Evolutionary conservation across 2,329 filamentous ascomycete genomes (phyloP), one percentile per base, ranked within the genome.

Genomic region (Arthrobotrys megalospora): DNA sequence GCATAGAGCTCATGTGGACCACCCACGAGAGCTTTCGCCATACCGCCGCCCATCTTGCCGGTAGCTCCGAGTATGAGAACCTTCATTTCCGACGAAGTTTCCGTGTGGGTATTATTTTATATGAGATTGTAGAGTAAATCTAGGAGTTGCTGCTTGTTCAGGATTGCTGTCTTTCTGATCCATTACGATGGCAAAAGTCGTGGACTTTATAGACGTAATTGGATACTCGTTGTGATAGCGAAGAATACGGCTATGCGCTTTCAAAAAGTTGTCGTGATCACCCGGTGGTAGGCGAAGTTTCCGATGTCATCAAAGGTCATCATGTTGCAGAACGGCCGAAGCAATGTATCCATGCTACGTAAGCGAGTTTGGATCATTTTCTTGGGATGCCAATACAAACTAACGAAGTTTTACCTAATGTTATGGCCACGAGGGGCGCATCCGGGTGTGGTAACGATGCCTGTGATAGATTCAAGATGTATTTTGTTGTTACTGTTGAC

Each of bases 1-100:
- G 55, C 67, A 32, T 63, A 71, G 16, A 71, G 67, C 19, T 71
- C n/a, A n/a, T 71, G 55, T 12, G 67, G 67, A 19, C 45, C 32
- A 34, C 28, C 55, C 16, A 43, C 41, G 45, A 71, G 43, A 28
- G 67, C 55, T 14, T 71, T 71, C 2, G 38, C 43, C 43, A 45
- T 32, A 14, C 67, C 67, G n/a, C 32, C 32, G 3, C 67, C 67
- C 67, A 71, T 71, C 14, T 28, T 41, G 55, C 55, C 55, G 14
- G 67, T 71, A 7, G 67, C 67, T 11, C 32, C 32, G 34, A 63
- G 47, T 10, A 63, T 45, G 14, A 71, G 67, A 19, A 71, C 55
- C 67, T 71, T 71, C 67, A 71, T 71, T 71, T 63, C 53, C 2
- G 41, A 45, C 2, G 41, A 45, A 45, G 34, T 7, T 52, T 52